phyloP scores from a whole-genome alignment of 768 basidiomycete genomes.

The Trametes coccinea region DNA sequence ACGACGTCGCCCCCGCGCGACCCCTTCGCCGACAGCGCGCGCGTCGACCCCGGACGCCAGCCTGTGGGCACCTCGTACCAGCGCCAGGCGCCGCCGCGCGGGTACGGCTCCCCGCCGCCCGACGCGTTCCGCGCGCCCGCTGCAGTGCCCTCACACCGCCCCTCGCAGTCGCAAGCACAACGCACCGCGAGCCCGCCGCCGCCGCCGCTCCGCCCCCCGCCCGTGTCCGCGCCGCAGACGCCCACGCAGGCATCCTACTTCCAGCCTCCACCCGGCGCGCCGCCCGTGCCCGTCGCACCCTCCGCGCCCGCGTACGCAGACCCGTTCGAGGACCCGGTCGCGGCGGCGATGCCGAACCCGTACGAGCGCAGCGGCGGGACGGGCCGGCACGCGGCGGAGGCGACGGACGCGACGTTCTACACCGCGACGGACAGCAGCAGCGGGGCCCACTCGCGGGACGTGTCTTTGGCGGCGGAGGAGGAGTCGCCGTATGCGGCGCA shows the following conservation, averaged over 20 bases:
- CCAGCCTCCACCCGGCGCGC: constrained; percentile 1
- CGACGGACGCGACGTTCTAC: constrained; percentile 23
- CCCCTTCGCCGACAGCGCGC: constrained; percentile 20
- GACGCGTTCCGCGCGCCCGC: constrained; percentile 3
- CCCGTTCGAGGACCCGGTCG: constrained; percentile 16
- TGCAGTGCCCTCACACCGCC: background rate
- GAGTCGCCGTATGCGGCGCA: constrained; percentile 6
- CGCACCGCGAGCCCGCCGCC: background rate
- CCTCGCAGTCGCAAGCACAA: constrained; percentile 7
- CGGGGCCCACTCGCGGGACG: constrained; percentile 1
- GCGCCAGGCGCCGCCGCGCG: constrained; percentile 14
- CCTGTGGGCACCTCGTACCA: constrained; percentile 12
- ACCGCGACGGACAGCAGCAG: constrained; percentile 1
- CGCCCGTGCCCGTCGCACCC: constrained; percentile 6
- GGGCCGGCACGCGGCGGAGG: constrained; percentile 11
- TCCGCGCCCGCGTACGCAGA: background rate
- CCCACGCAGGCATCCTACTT: constrained; percentile 8
- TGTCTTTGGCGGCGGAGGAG: background rate
- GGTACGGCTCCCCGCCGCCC: constrained; percentile 21
- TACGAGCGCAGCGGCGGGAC: constrained; percentile 2
- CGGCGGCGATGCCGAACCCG: constrained; percentile 17
- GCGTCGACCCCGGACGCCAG: background rate
- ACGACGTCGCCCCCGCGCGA: constrained; percentile 1
- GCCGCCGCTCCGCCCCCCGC: background rate
- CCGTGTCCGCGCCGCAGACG: constrained; percentile 6